A percentile compares a stretch with the other conserved stretches of the same genome.
Evolutionary conservation across 768 basidiomycete species (phyloP).

Genomic region (Phallus indusiatus): DNA sequence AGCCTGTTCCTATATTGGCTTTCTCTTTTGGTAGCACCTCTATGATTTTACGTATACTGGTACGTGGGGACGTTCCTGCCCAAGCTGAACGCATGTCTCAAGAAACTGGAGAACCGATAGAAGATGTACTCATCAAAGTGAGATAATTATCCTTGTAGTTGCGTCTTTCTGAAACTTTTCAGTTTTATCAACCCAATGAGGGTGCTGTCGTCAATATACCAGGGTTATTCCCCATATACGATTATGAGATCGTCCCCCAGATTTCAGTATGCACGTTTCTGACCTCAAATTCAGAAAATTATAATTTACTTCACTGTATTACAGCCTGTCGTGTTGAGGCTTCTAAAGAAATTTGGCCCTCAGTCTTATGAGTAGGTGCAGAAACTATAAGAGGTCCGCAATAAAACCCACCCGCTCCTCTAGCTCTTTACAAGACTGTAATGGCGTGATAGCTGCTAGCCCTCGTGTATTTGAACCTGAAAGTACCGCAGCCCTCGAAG

Average conservation of each 20-base stretch:
- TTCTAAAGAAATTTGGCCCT: not conserved
- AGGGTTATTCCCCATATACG: constrained; percentile 4
- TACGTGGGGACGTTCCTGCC: not conserved
- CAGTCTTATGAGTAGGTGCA: not conserved
- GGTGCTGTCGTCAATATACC: not conserved
- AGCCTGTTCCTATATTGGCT: not conserved
- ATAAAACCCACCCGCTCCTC: too few relatives aligned
- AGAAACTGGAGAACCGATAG: not conserved
- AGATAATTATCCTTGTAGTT: not conserved
- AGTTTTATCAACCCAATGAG: not conserved
- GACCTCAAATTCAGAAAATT: not conserved
- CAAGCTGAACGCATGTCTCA: not conserved
- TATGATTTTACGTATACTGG: not conserved
- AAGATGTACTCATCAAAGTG: not conserved
- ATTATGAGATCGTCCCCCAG: constrained; percentile 5
- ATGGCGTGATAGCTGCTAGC: constrained; percentile 13
- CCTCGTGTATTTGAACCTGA: constrained; percentile 12
- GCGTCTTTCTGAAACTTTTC: too few relatives aligned
- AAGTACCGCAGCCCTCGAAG: constrained; percentile 1
- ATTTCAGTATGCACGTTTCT: not conserved
- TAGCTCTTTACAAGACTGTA: constrained; percentile 4
- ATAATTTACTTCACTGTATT: not conserved
- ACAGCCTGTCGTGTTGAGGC: not conserved
- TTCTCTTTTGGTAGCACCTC: not conserved
- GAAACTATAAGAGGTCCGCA: not conserved